phyloP scores from a whole-genome alignment of 2,329 filamentous ascomycete genomes.

The Claviceps sp. region DNA sequence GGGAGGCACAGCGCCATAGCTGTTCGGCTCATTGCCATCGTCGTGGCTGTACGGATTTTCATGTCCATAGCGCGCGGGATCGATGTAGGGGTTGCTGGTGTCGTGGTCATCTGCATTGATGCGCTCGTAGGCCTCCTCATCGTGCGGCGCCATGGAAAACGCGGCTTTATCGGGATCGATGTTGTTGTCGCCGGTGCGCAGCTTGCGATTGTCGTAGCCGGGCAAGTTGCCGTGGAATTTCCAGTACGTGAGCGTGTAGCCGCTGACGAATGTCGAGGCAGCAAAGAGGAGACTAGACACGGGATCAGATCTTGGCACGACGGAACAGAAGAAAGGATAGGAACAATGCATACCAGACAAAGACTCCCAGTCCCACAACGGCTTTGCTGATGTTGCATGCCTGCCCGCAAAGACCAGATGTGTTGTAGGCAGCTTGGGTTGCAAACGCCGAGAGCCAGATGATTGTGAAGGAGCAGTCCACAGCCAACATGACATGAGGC shows the following conservation, averaged over 20 bases:
- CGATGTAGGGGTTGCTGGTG: slow-evolving; percentile 20
- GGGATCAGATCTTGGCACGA: not conserved
- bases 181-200: slow-evolving; percentile 30
- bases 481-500: slow-evolving; percentile 44
- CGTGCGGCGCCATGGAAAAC: slow-evolving; percentile 54
- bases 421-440: slow-evolving; percentile 51
- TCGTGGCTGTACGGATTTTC: slow-evolving; percentile 25
- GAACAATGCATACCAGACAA: slow-evolving; percentile 40
- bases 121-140: slow-evolving; percentile 51
- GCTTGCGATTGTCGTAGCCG: slow-evolving; percentile 40
- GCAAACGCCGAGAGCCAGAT: slow-evolving; percentile 57
- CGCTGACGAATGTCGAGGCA: slow-evolving; percentile 39
- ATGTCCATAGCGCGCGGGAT: slow-evolving; percentile 22
- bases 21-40: slow-evolving; percentile 25
- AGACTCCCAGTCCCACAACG: slow-evolving; percentile 48
- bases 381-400: slow-evolving; percentile 49
- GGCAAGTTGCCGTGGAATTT: slow-evolving; percentile 48
- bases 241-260: slow-evolving; percentile 49
- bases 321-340: not conserved
- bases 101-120: slow-evolving; percentile 44
- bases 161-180: slow-evolving; percentile 58
- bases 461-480: slow-evolving; percentile 45
- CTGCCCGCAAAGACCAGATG: slow-evolving; percentile 37
- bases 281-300: slow-evolving; percentile 39
- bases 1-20: slow-evolving; percentile 25